Evolutionary conservation across 2,329 filamentous ascomycete genomes (phyloP).

Genomic region (Macrophomina pseudophaseolina): DNA sequence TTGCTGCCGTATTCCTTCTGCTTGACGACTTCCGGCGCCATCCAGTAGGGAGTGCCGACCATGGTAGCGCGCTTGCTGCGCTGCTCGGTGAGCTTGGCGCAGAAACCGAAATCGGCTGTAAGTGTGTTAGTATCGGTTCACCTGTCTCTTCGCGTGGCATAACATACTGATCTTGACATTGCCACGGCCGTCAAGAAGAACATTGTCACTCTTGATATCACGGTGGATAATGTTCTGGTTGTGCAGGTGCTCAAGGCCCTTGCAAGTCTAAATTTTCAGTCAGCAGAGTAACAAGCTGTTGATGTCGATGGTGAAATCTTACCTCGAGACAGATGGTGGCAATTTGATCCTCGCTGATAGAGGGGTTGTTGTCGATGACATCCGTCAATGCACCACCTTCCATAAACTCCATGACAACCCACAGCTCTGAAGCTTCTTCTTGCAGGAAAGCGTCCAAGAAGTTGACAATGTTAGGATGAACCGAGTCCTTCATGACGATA

Average conservation of each 20-base stretch:
- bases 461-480: constrained; percentile 98
- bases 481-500: constrained; percentile 99
- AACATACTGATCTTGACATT: constrained; percentile 96
- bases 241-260: constrained; percentile 91
- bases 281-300: background rate
- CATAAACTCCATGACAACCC: constrained; percentile 99
- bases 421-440: constrained; percentile 93
- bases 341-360: constrained; percentile 95
- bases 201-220: constrained; percentile 99
- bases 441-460: constrained; percentile 96
- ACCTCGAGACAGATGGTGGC: constrained; percentile 97
- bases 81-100: constrained; percentile 94
- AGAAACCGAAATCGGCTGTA: constrained; percentile 98
- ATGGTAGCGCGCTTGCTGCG: constrained; percentile 98
- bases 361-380: constrained; percentile 96
- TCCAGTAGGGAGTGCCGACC: constrained; percentile 99
- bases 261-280: constrained; percentile 73
- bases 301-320: constrained; percentile 40
- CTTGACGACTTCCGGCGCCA: constrained; percentile 99
- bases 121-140: constrained; percentile 27
- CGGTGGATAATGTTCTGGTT: constrained; percentile 96
- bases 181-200: constrained; percentile 88
- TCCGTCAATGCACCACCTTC: constrained; percentile 96
- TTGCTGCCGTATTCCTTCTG: constrained; percentile 99
- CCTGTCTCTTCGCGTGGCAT: background rate